phyloP scores from a whole-genome alignment of 2,329 filamentous ascomycete genomes.

The Fusarium udum region DNA sequence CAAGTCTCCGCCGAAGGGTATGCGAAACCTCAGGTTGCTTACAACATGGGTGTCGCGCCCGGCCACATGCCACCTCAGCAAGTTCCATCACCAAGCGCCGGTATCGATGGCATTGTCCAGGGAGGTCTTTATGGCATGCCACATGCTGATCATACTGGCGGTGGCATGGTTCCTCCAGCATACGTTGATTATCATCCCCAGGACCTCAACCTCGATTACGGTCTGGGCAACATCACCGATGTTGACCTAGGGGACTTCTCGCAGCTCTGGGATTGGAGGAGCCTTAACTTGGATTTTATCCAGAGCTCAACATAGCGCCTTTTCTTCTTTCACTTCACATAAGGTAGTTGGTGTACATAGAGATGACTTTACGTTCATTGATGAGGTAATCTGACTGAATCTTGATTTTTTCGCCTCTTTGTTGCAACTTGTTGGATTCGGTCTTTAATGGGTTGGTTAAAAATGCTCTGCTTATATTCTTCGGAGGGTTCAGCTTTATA shows the following conservation, averaged over 20 bases:
- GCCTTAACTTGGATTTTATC: conserved; percentile 39
- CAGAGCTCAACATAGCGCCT: conserved; percentile 23
- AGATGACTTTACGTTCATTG: conserved; percentile 9
- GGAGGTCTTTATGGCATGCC: conserved; percentile 9
- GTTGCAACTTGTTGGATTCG: neutral
- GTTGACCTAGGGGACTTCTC: conserved; percentile 38
- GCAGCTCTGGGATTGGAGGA: conserved; percentile 39
- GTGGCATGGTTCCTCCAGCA: conserved; percentile 11
- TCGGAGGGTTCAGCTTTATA: neutral
- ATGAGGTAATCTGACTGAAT: neutral
- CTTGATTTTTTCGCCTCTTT: neutral
- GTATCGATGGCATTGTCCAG: conserved; percentile 27
- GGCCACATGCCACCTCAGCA: conserved; percentile 8
- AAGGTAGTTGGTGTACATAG: conserved; percentile 9
- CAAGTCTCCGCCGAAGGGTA: neutral
- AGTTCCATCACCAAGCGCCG: conserved; percentile 25
- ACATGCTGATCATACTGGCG: conserved; percentile 2
- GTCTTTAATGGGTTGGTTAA: neutral
- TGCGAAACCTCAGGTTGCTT: neutral
- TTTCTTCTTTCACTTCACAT: neutral
- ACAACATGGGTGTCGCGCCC: neutral
- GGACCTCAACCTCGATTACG: conserved; percentile 17
- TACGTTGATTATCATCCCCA: conserved; percentile 23
- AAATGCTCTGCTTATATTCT: neutral
- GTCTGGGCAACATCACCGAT: conserved; percentile 33